Evolutionary conservation across 768 basidiomycete genomes (phyloP).

Genomic region (Cyclocybe cylindracea): DNA sequence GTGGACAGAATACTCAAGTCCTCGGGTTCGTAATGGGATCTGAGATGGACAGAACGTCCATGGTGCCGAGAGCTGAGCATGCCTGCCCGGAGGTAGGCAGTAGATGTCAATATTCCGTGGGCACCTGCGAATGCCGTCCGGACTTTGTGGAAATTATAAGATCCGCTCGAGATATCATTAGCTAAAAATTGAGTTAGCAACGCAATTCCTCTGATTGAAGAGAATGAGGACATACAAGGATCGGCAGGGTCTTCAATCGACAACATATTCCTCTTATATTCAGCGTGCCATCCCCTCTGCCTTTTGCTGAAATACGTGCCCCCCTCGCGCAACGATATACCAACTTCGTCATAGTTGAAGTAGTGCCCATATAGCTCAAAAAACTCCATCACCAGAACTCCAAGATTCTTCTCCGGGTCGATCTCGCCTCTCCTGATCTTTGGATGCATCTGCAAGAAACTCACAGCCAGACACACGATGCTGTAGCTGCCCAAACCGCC

Average conservation of each 20-base stretch:
- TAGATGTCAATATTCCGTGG: conserved; percentile 71
- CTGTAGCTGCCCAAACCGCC: conserved; percentile 95
- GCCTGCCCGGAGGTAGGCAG: conserved; percentile 65
- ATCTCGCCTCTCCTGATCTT: conserved; percentile 89
- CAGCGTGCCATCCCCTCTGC: conserved; percentile 79
- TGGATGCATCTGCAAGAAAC: conserved; percentile 97
- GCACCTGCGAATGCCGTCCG: conserved; percentile 84
- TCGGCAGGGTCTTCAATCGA: conserved; percentile 96
- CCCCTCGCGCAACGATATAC: conserved; percentile 85
- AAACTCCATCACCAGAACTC: conserved; percentile 95
- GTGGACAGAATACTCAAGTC: conserved; percentile 79
- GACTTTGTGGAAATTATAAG: conserved; percentile 82
- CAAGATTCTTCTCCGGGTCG: conserved; percentile 83
- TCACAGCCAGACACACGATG: conserved; percentile 90
- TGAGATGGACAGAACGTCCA: conserved; percentile 48
- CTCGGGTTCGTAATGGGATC: conserved; percentile 45
- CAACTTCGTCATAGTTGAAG: conserved; percentile 90
- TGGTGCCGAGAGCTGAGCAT: conserved; percentile 58
- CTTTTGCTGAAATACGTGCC: conserved; percentile 89
- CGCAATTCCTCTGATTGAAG: background rate
- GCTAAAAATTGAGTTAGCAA: conserved; percentile 42
- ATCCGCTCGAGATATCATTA: conserved; percentile 92
- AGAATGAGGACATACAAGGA: conserved; percentile 55
- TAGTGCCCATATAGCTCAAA: conserved; percentile 92
- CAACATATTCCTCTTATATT: conserved; percentile 55